Conservation (phyloP, 2,329 filamentous ascomycete species). For the Cladophialophora exuberans region DNA sequence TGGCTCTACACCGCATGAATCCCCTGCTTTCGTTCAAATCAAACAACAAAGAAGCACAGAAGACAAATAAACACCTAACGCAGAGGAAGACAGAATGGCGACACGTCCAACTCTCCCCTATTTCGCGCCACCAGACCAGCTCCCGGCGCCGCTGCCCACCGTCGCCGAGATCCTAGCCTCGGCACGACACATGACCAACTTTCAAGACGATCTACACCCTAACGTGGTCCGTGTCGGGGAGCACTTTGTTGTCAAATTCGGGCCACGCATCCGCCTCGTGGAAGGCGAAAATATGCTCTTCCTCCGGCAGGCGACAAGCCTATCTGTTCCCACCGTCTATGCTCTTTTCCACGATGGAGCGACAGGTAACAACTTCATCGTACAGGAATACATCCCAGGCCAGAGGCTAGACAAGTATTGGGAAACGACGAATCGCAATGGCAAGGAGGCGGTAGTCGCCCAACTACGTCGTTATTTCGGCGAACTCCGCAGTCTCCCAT, state of each 20-base stretch:
- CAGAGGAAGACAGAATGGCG: constrained; percentile 1
- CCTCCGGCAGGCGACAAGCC: not conserved
- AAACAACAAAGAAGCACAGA: not conserved
- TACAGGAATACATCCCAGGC: constrained; percentile 8
- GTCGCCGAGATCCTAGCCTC: constrained; percentile 5
- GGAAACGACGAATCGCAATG: not conserved
- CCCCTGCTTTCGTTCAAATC: not conserved
- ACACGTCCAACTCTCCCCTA: not conserved
- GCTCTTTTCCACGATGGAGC: constrained; percentile 1
- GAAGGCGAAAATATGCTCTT: constrained; percentile 4
- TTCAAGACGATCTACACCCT: not conserved
- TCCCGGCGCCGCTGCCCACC: constrained; percentile 3
- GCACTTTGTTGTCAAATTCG: constrained; percentile 8
- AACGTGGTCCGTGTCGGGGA: not conserved
- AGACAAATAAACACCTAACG: not conserved
- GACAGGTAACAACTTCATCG: constrained; percentile 4
- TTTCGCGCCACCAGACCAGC: constrained; percentile 1
- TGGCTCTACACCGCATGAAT: not conserved
- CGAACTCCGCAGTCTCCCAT: constrained; percentile 3
- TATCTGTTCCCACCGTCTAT: not conserved
- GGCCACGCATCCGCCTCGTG: not conserved
- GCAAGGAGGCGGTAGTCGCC: constrained; percentile 1
- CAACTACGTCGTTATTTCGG: constrained; percentile 1
- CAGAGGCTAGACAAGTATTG: constrained; percentile 3
- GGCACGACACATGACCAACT: not conserved